Evolutionary conservation across 805 yeast genomes (phyloP).

Genomic region (Pichia cephalocereana): DNA sequence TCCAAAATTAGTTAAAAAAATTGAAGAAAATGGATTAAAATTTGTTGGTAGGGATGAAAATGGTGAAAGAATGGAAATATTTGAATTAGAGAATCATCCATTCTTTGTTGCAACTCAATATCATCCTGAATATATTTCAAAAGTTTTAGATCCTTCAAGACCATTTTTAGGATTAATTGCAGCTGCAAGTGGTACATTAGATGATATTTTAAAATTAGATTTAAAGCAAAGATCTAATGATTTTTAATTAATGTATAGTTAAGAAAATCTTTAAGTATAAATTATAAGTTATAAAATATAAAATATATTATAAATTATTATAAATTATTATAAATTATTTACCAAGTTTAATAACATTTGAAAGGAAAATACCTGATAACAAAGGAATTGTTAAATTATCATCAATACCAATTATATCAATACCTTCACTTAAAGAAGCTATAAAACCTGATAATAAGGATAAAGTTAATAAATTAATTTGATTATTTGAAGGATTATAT

Average conservation of each 20-base stretch:
- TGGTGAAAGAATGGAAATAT: slow-evolving; percentile 86
- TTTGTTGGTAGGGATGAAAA: slow-evolving; percentile 93
- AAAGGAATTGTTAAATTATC: slow-evolving; percentile 95
- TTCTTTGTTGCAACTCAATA: slow-evolving; percentile 93
- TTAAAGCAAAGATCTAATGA: slow-evolving; percentile 23
- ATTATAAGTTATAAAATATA: background rate
- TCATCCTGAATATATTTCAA: slow-evolving; percentile 96
- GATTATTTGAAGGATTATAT: slow-evolving; percentile 59
- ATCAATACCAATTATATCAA: slow-evolving; percentile 68
- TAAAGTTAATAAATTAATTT: slow-evolving; percentile 40
- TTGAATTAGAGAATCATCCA: slow-evolving; percentile 81
- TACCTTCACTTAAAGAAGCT: slow-evolving; percentile 81
- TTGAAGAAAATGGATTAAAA: slow-evolving; percentile 72
- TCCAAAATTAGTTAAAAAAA: slow-evolving; percentile 62
- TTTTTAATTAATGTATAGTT: slow-evolving; percentile 13
- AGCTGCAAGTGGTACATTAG: slow-evolving; percentile 80
- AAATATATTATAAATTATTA: background rate
- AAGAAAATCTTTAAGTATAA: no score
- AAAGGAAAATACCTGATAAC: slow-evolving; percentile 58
- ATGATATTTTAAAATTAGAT: slow-evolving; percentile 44
- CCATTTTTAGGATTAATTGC: slow-evolving; percentile 96
- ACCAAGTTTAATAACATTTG: slow-evolving; percentile 14
- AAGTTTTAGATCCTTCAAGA: slow-evolving; percentile 92
- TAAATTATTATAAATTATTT: slow-evolving; percentile 1
- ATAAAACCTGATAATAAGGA: slow-evolving; percentile 65